Conservation (phyloP, 805 yeast species). For the Ogataea neopini region DNA sequence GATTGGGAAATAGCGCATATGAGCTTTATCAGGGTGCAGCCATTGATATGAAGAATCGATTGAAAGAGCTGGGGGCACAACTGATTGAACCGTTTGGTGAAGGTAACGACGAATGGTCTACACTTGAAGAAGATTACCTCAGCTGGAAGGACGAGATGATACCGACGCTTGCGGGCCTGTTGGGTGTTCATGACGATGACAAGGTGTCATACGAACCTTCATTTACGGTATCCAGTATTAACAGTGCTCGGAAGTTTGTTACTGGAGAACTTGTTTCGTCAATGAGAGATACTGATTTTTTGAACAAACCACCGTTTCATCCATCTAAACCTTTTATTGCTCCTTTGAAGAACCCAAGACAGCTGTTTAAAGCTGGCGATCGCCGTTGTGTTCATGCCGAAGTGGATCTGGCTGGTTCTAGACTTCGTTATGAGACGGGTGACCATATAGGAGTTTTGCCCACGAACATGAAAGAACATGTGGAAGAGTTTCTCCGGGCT, state of each 20-base stretch:
- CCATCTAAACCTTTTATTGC: conserved; percentile 63
- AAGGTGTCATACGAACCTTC: conserved; percentile 64
- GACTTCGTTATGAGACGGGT: conserved; percentile 82
- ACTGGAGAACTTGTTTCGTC: conserved; percentile 28
- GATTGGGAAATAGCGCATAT: conserved; percentile 90
- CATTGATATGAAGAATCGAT: conserved; percentile 50
- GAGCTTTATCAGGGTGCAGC: conserved; percentile 85
- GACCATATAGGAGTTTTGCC: conserved; percentile 94
- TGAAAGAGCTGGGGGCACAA: conserved; percentile 61
- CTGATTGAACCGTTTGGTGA: conserved; percentile 68
- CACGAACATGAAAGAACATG: conserved; percentile 68
- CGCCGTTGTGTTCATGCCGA: conserved; percentile 84
- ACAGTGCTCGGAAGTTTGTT: conserved; percentile 25
- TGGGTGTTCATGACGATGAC: conserved; percentile 71
- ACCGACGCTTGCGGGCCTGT: conserved; percentile 55
- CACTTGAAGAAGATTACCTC: conserved; percentile 86
- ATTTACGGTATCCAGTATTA: conserved; percentile 39
- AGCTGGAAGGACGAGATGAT: conserved; percentile 85
- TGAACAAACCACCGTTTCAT: conserved; percentile 28
- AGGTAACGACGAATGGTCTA: conserved; percentile 91
- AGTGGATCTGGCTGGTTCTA: conserved; percentile 67
- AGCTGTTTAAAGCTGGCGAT: conserved; percentile 55
- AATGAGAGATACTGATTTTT: conserved; percentile 16
- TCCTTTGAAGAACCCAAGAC: conserved; percentile 52
- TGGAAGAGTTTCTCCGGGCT: conserved; percentile 58